Evolutionary conservation across 257 asterid species (phyloP).

Genomic region (Paulownia fortunei): DNA sequence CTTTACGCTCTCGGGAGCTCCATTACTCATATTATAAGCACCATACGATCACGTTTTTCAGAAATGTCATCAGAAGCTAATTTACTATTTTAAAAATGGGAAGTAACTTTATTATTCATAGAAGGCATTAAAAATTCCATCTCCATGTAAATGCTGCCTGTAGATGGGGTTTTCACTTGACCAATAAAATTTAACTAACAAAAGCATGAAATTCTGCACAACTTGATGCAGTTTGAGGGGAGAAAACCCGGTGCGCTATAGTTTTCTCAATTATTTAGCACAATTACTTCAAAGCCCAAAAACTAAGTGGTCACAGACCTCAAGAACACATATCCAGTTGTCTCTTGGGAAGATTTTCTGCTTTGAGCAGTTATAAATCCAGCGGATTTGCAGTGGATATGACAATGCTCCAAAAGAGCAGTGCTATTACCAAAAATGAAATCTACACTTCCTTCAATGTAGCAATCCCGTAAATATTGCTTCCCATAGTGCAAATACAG

Average conservation of each 20-base stretch:
- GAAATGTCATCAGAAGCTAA: too few relatives aligned
- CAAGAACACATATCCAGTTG: constrained; percentile 89
- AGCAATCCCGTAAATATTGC: constrained; percentile 88
- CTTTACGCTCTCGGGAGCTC: too few relatives aligned
- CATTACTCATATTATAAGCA: too few relatives aligned
- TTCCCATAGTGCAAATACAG: constrained; percentile 90
- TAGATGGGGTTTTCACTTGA: too few relatives aligned
- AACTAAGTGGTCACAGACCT: constrained; percentile 50
- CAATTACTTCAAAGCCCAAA: background rate
- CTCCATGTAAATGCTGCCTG: too few relatives aligned
- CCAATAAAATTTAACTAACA: too few relatives aligned
- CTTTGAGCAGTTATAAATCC: constrained; percentile 94
- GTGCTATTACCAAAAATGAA: constrained; percentile 99
- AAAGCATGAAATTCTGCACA: too few relatives aligned
- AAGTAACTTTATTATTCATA: too few relatives aligned
- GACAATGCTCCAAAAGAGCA: constrained; percentile 94
- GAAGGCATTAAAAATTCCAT: too few relatives aligned
- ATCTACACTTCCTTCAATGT: constrained; percentile 95
- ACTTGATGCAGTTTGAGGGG: too few relatives aligned
- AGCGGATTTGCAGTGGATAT: constrained; percentile 87
- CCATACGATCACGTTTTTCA: too few relatives aligned
- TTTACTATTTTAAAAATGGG: too few relatives aligned
- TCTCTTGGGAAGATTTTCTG: constrained; percentile 93
- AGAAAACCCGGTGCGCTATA: background rate
- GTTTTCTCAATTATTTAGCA: background rate